Conservation (phyloP, 2,329 filamentous ascomycete species). For the Macroventuria anomochaeta region DNA sequence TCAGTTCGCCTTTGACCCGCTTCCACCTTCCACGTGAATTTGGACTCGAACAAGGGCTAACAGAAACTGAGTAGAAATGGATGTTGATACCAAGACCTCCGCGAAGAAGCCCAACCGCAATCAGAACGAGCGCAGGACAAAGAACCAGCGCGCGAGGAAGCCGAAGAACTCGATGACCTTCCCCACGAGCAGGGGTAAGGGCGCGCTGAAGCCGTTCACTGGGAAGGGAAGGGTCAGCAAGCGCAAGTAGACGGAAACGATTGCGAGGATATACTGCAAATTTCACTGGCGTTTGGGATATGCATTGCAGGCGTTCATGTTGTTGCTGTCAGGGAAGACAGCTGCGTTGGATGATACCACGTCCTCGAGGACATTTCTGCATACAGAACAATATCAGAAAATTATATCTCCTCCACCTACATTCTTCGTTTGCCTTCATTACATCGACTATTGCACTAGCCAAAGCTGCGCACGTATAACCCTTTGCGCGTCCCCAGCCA, state of each 20-base stretch:
- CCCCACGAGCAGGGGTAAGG: slow-evolving; percentile 41
- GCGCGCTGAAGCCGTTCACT: slow-evolving; percentile 44
- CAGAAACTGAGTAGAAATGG: slow-evolving; percentile 46
- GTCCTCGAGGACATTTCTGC: slow-evolving; percentile 15
- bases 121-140: slow-evolving; percentile 40
- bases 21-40: slow-evolving; percentile 40
- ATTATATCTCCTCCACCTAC: background rate
- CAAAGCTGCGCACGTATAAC: no score
- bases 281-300: slow-evolving; percentile 23
- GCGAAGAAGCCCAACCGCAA: slow-evolving; percentile 35
- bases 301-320: slow-evolving; percentile 14
- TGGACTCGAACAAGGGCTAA: slow-evolving; percentile 42
- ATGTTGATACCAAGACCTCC: slow-evolving; percentile 43
- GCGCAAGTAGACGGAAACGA: slow-evolving; percentile 22
- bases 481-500: no score
- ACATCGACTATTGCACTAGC: no score
- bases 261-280: slow-evolving; percentile 16
- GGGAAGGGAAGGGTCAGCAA: slow-evolving; percentile 37
- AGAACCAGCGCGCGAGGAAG: slow-evolving; percentile 49
- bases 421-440: no score
- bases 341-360: slow-evolving; percentile 38
- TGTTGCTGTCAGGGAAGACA: slow-evolving; percentile 15
- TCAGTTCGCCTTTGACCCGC: slow-evolving; percentile 47
- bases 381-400: slow-evolving; percentile 13
- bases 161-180: slow-evolving; percentile 51